These are phyloP conservation scores for Alopecurus myosuroides DNA, from an alignment of 176 grass and related monocot genomes.

Conservation along the genomic window DNA sequence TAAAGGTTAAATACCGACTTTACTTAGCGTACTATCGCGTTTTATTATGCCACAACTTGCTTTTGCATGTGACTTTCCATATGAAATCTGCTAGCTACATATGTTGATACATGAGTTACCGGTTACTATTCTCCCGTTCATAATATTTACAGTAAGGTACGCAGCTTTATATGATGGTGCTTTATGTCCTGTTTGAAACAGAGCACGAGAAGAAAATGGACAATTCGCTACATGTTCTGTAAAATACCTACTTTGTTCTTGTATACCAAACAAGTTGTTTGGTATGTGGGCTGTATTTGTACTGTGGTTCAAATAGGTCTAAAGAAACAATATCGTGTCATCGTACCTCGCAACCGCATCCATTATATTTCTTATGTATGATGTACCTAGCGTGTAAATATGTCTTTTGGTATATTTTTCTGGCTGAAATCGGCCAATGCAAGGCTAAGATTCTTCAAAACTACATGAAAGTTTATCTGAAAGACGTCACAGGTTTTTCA, in stretches of 20 bases:
- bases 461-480: background rate
- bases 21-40: background rate
- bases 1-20: conserved; percentile 47
- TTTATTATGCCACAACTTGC: background rate
- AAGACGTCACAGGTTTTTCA: background rate
- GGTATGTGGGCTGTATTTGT: background rate
- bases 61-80: conserved; percentile 11
- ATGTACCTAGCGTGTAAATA: background rate
- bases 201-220: background rate
- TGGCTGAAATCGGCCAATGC: background rate
- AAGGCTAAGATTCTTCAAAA: background rate
- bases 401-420: background rate
- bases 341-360: background rate
- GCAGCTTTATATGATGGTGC: background rate
- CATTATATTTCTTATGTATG: background rate
- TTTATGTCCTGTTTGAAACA: background rate
- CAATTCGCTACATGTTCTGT: background rate
- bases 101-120: background rate
- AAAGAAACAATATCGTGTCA: no score
- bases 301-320: background rate
- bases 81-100: background rate
- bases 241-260: background rate
- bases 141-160: background rate
- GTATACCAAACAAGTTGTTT: background rate
- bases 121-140: background rate